These are phyloP conservation scores for Curvularia eragrostidis DNA, from an alignment of 2,329 filamentous ascomycete genomes.

Conservation along the genomic window DNA sequence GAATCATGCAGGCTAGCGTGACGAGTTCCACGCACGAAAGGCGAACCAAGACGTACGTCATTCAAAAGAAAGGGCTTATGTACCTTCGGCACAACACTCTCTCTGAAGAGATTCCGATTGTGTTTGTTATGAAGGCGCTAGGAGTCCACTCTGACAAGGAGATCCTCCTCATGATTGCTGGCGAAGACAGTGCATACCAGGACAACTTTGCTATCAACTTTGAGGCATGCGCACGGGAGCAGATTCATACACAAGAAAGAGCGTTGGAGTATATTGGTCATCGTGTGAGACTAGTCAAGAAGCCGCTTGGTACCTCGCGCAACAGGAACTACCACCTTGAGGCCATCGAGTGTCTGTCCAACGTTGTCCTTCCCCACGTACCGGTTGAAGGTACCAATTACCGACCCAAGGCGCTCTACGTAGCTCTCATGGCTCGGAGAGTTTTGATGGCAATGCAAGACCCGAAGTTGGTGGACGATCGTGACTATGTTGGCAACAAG, in stretches of 20 bases:
- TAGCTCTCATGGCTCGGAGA: slow-evolving; percentile 96
- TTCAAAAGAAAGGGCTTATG: slow-evolving; percentile 91
- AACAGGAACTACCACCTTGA: slow-evolving; percentile 83
- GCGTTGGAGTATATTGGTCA: slow-evolving; percentile 90
- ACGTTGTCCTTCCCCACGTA: slow-evolving; percentile 93
- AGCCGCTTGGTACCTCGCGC: slow-evolving; percentile 61
- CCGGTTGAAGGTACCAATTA: slow-evolving; percentile 92
- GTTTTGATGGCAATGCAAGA: slow-evolving; percentile 94
- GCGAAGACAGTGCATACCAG: slow-evolving; percentile 85
- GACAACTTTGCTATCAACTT: slow-evolving; percentile 96
- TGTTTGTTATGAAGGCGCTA: slow-evolving; percentile 90
- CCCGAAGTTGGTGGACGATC: slow-evolving; percentile 86
- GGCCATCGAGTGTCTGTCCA: slow-evolving; percentile 88
- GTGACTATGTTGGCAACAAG: slow-evolving; percentile 98
- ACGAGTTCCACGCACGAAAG: slow-evolving; percentile 93
- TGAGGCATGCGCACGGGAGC: slow-evolving; percentile 83
- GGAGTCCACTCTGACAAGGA: slow-evolving; percentile 94
- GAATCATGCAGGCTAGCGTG: slow-evolving; percentile 91
- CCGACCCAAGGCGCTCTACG: slow-evolving; percentile 93
- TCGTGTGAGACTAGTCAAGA: slow-evolving; percentile 77
- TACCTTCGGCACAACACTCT: slow-evolving; percentile 91
- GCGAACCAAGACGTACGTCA: slow-evolving; percentile 96
- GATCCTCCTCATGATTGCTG: slow-evolving; percentile 89
- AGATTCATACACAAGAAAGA: slow-evolving; percentile 91
- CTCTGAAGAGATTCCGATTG: slow-evolving; percentile 91